Percentiles rank a stretch among this genome's conserved stretches.
phyloP scores from a whole-genome alignment of 2,329 filamentous ascomycete genomes.

The Paradendryphiella salina region DNA sequence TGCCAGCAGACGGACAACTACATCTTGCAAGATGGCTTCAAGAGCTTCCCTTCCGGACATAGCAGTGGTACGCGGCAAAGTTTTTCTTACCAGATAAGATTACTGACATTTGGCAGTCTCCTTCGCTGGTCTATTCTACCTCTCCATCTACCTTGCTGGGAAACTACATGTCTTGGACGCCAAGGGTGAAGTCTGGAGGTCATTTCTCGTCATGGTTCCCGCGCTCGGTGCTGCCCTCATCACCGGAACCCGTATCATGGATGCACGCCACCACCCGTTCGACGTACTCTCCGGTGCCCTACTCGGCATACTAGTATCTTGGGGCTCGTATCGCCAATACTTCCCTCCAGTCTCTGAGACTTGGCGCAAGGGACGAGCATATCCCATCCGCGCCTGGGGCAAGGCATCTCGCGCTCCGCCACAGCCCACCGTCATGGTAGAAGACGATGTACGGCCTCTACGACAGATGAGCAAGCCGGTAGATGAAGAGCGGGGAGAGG shows the following conservation, averaged over 20 bases:
- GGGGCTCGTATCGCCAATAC: constrained; percentile 61
- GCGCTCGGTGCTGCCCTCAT: constrained; percentile 59
- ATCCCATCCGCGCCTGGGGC: constrained; percentile 62
- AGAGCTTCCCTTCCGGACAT: constrained; percentile 62
- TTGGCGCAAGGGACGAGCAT: constrained; percentile 62
- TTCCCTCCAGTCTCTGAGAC: constrained; percentile 60
- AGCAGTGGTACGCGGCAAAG: constrained; percentile 52
- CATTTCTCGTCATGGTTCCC: constrained; percentile 58
- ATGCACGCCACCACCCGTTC: constrained; percentile 64
- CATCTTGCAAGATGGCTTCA: constrained; percentile 62
- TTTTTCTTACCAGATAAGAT: not conserved
- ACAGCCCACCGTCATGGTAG: constrained; percentile 27
- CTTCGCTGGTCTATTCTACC: constrained; percentile 62
- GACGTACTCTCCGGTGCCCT: constrained; percentile 61
- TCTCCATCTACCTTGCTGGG: constrained; percentile 62
- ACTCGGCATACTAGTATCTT: constrained; percentile 58
- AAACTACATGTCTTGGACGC: constrained; percentile 64
- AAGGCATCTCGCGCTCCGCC: constrained; percentile 43
- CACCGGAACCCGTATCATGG: constrained; percentile 63
- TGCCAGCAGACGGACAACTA: constrained; percentile 56
- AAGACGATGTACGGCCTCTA: constrained; percentile 41
- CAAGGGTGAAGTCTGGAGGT: constrained; percentile 63
- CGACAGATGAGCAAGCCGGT: constrained; percentile 30
- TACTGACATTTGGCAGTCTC: constrained; percentile 50
- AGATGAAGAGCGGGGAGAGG: constrained; percentile 41